These are phyloP conservation scores for Ramularia endophylla DNA, from an alignment of 2,329 filamentous ascomycete genomes.

Conservation along the genomic window DNA sequence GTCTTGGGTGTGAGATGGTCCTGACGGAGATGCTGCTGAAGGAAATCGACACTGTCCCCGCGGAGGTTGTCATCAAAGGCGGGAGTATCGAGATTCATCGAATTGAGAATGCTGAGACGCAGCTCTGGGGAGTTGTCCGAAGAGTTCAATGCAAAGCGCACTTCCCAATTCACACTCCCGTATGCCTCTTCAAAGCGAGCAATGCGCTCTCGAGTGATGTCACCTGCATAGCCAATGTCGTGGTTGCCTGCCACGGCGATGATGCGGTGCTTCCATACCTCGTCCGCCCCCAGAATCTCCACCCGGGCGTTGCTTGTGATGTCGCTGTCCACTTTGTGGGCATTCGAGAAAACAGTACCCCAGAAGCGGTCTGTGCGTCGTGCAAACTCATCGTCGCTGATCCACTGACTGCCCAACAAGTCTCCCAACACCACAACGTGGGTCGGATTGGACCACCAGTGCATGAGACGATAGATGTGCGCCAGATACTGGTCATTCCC, in stretches of 20 bases:
- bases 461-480: slow-evolving; percentile 79
- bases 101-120: slow-evolving; percentile 80
- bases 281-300: slow-evolving; percentile 40
- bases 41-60: slow-evolving; percentile 67
- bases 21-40: slow-evolving; percentile 16
- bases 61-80: slow-evolving; percentile 63
- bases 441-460: slow-evolving; percentile 79
- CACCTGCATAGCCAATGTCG: slow-evolving; percentile 92
- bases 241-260: slow-evolving; percentile 95
- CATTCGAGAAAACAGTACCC: slow-evolving; percentile 23
- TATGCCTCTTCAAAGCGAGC: slow-evolving; percentile 77
- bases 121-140: slow-evolving; percentile 54
- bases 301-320: slow-evolving; percentile 25
- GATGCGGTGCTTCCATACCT: slow-evolving; percentile 65
- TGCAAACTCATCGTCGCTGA: slow-evolving; percentile 77
- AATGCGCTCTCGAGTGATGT: slow-evolving; percentile 70
- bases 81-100: slow-evolving; percentile 88
- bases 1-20: slow-evolving; percentile 21
- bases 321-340: slow-evolving; percentile 23
- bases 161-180: slow-evolving; percentile 85
- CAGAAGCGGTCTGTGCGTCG: slow-evolving; percentile 48
- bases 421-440: slow-evolving; percentile 89
- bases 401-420: slow-evolving; percentile 91
- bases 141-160: slow-evolving; percentile 54
- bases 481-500: slow-evolving; percentile 94